Percentiles rank a stretch among this genome's conserved stretches.
These are phyloP conservation scores for Sarocladium strictum DNA, from an alignment of 2,329 filamentous ascomycete species.

Conservation along the genomic window DNA sequence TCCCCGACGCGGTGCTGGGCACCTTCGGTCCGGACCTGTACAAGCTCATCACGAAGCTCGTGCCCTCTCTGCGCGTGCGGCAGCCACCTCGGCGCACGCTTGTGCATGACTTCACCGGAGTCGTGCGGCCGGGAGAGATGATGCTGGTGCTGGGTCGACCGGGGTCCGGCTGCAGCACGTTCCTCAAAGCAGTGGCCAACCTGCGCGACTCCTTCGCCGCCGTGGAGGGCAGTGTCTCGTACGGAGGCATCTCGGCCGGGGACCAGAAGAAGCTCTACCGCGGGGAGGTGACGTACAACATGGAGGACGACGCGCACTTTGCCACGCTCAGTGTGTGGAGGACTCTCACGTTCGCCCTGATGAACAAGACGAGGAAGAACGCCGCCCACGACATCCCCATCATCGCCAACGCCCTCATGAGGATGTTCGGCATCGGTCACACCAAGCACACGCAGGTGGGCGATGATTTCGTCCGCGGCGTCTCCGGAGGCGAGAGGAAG, in stretches of 20 bases:
- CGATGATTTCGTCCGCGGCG: slow-evolving; percentile 65
- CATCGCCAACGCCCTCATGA: slow-evolving; percentile 64
- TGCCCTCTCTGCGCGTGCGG: slow-evolving; percentile 16
- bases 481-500: slow-evolving; percentile 76
- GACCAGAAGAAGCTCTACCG: slow-evolving; percentile 64
- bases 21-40: slow-evolving; percentile 80
- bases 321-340: slow-evolving; percentile 71
- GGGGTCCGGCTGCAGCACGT: slow-evolving; percentile 69
- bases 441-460: slow-evolving; percentile 70
- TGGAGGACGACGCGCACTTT: slow-evolving; percentile 72
- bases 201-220: slow-evolving; percentile 58
- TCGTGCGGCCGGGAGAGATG: slow-evolving; percentile 30
- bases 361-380: slow-evolving; percentile 68
- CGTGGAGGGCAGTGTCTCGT: slow-evolving; percentile 64
- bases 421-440: slow-evolving; percentile 74
- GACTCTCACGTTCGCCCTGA: slow-evolving; percentile 67
- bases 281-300: slow-evolving; percentile 74
- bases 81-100: slow-evolving; percentile 21
- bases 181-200: slow-evolving; percentile 70
- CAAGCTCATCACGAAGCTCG: slow-evolving; percentile 42
- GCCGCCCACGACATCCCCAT: slow-evolving; percentile 58
- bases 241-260: slow-evolving; percentile 63
- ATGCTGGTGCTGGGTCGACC: slow-evolving; percentile 56
- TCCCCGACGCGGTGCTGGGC: slow-evolving; percentile 68
- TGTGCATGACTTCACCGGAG: slow-evolving; percentile 27